A percentile compares a stretch with the other conserved stretches of the same genome.
phyloP scores from a whole-genome alignment of 306 rosid species.

The Parietaria judaica region DNA sequence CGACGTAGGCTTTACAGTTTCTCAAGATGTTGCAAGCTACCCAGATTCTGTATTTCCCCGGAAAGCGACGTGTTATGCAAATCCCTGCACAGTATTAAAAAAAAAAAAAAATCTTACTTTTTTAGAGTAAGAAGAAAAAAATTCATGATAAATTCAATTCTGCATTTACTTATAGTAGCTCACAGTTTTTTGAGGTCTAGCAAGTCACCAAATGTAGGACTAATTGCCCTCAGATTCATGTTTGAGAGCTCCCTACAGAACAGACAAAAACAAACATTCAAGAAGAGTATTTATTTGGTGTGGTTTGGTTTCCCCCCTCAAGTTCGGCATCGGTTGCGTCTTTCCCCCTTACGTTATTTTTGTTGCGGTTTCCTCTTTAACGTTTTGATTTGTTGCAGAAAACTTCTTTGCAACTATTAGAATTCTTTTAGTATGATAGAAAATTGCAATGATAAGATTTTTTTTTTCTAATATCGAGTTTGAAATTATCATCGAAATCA shows the following conservation, averaged over 20 bases:
- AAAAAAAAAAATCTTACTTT: not conserved
- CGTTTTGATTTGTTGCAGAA: too few species aligned
- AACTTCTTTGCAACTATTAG: too few species aligned
- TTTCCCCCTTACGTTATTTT: too few species aligned
- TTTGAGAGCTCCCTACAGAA: slow-evolving; percentile 58
- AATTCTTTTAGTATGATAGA: too few species aligned
- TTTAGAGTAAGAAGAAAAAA: too few species aligned
- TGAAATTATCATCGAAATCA: too few species aligned
- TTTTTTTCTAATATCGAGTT: too few species aligned
- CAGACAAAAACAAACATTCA: not conserved
- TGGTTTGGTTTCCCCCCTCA: too few species aligned
- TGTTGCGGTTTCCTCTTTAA: too few species aligned
- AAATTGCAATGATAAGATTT: too few species aligned
- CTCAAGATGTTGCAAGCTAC: slow-evolving; percentile 64
- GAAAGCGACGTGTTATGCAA: slow-evolving; percentile 77
- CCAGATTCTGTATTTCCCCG: slow-evolving; percentile 73
- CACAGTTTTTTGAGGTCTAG: slow-evolving; percentile 81
- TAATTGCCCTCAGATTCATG: slow-evolving; percentile 69
- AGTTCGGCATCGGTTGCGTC: too few species aligned
- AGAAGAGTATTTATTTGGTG: not conserved
- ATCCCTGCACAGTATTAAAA: slow-evolving; percentile 47
- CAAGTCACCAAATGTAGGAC: slow-evolving; percentile 81
- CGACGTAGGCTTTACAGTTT: slow-evolving; percentile 46
- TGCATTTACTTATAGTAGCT: slow-evolving; percentile 7
- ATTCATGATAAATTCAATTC: too few species aligned